Evolutionary conservation across 2,329 filamentous ascomycete species (phyloP).

Genomic region (Fusarium pseudoanthophilum): DNA sequence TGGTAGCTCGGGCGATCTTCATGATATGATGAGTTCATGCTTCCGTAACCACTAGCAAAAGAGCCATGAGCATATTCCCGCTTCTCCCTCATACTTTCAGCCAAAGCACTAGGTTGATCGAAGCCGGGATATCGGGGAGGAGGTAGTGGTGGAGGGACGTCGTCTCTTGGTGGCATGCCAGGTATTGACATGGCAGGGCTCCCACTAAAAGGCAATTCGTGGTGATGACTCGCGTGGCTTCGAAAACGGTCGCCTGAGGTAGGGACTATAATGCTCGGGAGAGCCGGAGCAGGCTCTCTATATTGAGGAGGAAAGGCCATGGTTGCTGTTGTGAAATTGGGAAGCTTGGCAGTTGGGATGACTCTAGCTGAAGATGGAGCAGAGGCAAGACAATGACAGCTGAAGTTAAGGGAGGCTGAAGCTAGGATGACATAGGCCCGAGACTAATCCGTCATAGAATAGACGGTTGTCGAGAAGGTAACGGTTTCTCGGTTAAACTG

Average conservation of each 20-base stretch:
- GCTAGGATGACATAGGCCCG: slow-evolving; percentile 39
- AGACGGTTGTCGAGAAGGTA: slow-evolving; percentile 18
- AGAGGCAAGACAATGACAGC: slow-evolving; percentile 42
- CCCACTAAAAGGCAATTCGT: slow-evolving; percentile 49
- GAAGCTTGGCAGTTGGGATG: slow-evolving; percentile 29
- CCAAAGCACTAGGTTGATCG: slow-evolving; percentile 46
- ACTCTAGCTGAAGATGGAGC: slow-evolving; percentile 43
- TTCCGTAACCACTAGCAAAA: slow-evolving; percentile 55
- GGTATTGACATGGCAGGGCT: slow-evolving; percentile 58
- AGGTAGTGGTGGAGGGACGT: slow-evolving; percentile 58
- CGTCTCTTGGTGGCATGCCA: slow-evolving; percentile 47
- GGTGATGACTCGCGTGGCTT: slow-evolving; percentile 43
- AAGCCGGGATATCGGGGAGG: slow-evolving; percentile 55
- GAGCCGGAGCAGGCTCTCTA: slow-evolving; percentile 49
- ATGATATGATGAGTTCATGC: slow-evolving; percentile 49
- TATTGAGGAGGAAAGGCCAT: slow-evolving; percentile 54
- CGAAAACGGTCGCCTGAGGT: slow-evolving; percentile 45
- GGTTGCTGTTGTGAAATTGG: slow-evolving; percentile 19
- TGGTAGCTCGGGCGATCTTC: slow-evolving; percentile 51
- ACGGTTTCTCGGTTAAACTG: slow-evolving; percentile 13
- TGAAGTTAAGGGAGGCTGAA: slow-evolving; percentile 38
- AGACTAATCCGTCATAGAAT: slow-evolving; percentile 43
- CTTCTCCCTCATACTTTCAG: slow-evolving; percentile 46
- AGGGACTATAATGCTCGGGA: slow-evolving; percentile 53
- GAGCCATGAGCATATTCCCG: slow-evolving; percentile 47